phyloP scores from a whole-genome alignment of 2,329 filamentous ascomycete species.

The Pochonia chlamydosporia region DNA sequence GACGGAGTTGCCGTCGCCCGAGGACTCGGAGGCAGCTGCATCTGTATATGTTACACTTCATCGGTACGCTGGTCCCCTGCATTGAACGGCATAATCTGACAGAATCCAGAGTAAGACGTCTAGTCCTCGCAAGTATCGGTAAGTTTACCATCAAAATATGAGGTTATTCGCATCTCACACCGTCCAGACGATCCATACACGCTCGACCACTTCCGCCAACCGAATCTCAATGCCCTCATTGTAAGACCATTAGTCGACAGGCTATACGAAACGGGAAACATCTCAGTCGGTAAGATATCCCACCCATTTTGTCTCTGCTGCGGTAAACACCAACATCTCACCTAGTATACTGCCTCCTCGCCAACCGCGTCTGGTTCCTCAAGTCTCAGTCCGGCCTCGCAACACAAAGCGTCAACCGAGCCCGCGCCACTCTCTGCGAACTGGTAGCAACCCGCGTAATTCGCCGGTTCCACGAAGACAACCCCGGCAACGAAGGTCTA shows the following conservation, averaged over 20 bases:
- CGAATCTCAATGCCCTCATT: conserved; percentile 60
- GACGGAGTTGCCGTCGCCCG: not conserved
- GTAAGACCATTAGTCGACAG: conserved; percentile 65
- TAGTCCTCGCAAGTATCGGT: conserved; percentile 16
- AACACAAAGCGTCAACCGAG: conserved; percentile 64
- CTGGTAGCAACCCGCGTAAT: conserved; percentile 61
- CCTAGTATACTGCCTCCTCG: conserved; percentile 63
- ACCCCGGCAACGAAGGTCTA: conserved; percentile 55
- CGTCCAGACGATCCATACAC: conserved; percentile 35
- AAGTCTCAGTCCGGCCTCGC: conserved; percentile 60
- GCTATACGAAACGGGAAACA: conserved; percentile 58
- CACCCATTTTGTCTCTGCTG: conserved; percentile 13
- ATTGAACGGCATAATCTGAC: not conserved
- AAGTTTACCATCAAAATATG: not conserved
- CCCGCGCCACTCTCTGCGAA: conserved; percentile 63
- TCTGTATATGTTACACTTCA: conserved; percentile 10
- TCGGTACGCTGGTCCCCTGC: conserved; percentile 2
- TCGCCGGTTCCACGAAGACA: conserved; percentile 62
- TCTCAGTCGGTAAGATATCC: conserved; percentile 46
- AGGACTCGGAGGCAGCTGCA: not conserved
- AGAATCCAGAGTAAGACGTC: conserved; percentile 7
- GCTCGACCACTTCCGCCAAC: conserved; percentile 59
- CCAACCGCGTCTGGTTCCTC: conserved; percentile 65
- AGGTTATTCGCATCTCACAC: not conserved
- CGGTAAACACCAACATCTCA: not conserved